Conservation (phyloP, 2,329 filamentous ascomycete species). For the Alternaria dauci region DNA sequence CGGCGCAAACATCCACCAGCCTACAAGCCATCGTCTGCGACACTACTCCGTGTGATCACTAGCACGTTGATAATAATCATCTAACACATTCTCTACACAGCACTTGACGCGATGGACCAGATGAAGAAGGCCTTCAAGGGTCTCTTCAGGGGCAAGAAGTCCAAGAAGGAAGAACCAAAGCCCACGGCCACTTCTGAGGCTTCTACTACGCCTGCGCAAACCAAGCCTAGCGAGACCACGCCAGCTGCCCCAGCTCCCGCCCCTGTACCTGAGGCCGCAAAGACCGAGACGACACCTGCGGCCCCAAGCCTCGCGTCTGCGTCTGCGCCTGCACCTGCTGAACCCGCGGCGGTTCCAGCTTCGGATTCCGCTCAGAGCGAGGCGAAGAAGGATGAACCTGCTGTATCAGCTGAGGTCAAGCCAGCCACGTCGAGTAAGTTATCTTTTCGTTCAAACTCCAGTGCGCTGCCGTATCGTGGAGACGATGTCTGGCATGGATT, state of each 20-base stretch:
- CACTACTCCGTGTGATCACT: not conserved
- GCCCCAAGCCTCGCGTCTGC: conserved; percentile 19
- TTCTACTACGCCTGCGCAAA: conserved; percentile 30
- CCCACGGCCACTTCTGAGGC: conserved; percentile 38
- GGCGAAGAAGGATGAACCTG: conserved; percentile 39
- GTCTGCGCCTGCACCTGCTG: conserved; percentile 16
- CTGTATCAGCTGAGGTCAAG: conserved; percentile 44
- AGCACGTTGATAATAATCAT: not conserved
- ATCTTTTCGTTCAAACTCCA: conserved; percentile 21
- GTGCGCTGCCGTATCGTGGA: conserved; percentile 13
- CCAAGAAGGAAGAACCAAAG: conserved; percentile 41
- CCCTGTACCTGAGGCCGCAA: conserved; percentile 27
- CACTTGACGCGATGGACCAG: conserved; percentile 47
- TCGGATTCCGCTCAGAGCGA: conserved; percentile 27
- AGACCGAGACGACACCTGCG: conserved; percentile 20
- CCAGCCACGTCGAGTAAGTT: conserved; percentile 48
- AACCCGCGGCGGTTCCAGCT: conserved; percentile 32
- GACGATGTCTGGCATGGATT: conserved; percentile 27
- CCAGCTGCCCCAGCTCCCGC: conserved; percentile 44
- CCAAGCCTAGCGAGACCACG: conserved; percentile 46
- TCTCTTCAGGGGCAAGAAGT: conserved; percentile 47
- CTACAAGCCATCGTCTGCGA: not conserved
- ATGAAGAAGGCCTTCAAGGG: conserved; percentile 52
- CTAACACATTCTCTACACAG: conserved; percentile 32
- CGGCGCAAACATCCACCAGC: not conserved